Base-by-base conservation (phyloP, 371 early-diverging fungal genomes). In the Saksenaea vasiformis region DNA sequence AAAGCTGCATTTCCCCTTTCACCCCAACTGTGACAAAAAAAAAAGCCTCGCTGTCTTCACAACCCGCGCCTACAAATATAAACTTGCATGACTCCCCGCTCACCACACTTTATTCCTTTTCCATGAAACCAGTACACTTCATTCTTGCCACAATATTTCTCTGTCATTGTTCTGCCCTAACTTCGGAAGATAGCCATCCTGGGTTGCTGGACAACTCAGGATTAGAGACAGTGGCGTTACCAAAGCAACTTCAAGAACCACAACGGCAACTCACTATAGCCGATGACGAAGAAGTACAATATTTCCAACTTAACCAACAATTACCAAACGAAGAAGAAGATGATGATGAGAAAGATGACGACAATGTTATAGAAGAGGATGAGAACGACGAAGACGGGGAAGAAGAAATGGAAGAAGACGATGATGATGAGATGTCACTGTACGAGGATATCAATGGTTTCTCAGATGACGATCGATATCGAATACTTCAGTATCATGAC, bases 341-440 rank as follows among this genome's bases (percentile, higher is more conserved):
- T 11, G 22, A 19, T 17, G 22, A 47, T 22, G 51, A 47, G 31
- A 31, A 31, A 14, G 39, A 39, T 2, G 2, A 2, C 17, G 51
- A 47, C 17, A 22, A 47, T 19, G 22, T 8, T 17, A n/a, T 11
- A 39, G 22, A 61, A 0, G 61, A 54, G 17, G 61, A 61, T 13
- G 56, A 62, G 10, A 47, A 44, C 19, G 63, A 54, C 1, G 64
- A 63, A 1, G 64, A 56, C 5, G 38, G 39, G n/a, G 64, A 63
- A 34, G 37, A 47, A n/a, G 55, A 41, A 1, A 47, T 47, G 27
- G 15, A 47, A 36, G 19, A 47, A 10, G 51, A 22, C 22, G 51
- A 47, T 11, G 22, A 7, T 7, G 51, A 47, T 7, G 31, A 31
- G 31, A 7, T 31, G 31, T 31, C 31, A 31, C 22, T 22, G 3